Percentiles rank a stretch among this genome's conserved stretches.
phyloP scores from a whole-genome alignment of 305 asterid species.

The Plantago coronopus region DNA sequence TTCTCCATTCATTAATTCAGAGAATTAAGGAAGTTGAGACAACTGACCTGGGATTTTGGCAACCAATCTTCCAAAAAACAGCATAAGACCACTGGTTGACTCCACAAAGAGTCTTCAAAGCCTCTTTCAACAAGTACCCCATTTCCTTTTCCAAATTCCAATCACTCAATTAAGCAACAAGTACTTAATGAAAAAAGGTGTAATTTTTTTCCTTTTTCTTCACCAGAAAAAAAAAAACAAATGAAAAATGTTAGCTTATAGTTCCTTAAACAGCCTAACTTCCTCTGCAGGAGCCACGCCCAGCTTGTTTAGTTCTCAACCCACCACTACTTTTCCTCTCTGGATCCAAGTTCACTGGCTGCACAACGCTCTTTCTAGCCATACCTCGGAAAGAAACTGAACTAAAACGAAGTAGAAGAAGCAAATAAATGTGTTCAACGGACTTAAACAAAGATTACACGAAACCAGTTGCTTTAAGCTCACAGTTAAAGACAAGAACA shows the following conservation, averaged over 20 bases:
- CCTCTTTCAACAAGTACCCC: slow-evolving; percentile 96
- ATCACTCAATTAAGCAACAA: slow-evolving; percentile 24
- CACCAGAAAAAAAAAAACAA: not conserved
- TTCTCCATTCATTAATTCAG: slow-evolving; percentile 9
- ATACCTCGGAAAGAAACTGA: slow-evolving; percentile 38
- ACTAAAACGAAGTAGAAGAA: slow-evolving; percentile 5
- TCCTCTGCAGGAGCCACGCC: slow-evolving; percentile 98
- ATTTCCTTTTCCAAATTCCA: slow-evolving; percentile 28
- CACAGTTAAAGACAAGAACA: slow-evolving; percentile 49
- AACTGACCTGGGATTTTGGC: slow-evolving; percentile 90
- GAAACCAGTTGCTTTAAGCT: slow-evolving; percentile 86
- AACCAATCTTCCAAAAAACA: slow-evolving; percentile 94
- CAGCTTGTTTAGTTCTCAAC: slow-evolving; percentile 96
- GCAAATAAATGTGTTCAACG: slow-evolving; percentile 7
- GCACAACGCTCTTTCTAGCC: slow-evolving; percentile 49
- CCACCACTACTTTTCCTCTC: slow-evolving; percentile 92
- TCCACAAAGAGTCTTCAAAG: slow-evolving; percentile 94
- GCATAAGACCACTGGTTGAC: slow-evolving; percentile 96
- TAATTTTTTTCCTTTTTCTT: not conserved
- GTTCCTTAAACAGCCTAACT: slow-evolving; percentile 47
- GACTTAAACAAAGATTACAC: slow-evolving; percentile 41
- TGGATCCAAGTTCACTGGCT: slow-evolving; percentile 77
- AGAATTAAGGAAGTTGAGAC: slow-evolving; percentile 14
- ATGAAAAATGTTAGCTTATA: not conserved
- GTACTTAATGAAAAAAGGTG: not conserved